Evolutionary conservation across 306 rosid genomes (phyloP).

Genomic region (Pyrus betulifolia): DNA sequence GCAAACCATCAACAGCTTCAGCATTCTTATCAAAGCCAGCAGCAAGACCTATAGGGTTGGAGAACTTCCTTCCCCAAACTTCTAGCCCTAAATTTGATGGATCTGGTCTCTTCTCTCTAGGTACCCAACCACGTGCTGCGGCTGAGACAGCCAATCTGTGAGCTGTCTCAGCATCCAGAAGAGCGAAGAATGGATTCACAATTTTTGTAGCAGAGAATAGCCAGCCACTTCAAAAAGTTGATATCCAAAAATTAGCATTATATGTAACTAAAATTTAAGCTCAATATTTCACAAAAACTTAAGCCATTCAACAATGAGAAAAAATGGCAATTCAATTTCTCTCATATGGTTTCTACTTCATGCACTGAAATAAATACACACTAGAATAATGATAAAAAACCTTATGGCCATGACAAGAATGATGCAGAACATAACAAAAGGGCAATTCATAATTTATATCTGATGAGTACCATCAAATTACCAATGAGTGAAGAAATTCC

Average conservation of each 20-base stretch:
- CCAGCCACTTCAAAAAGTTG: slow-evolving; percentile 73
- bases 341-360: neutral
- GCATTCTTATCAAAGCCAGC: slow-evolving; percentile 99
- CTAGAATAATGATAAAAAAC: neutral
- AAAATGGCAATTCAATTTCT: too few species aligned
- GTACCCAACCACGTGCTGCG: slow-evolving; percentile 96
- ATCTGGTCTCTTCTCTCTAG: slow-evolving; percentile 88
- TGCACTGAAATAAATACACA: neutral
- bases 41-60: slow-evolving; percentile 93
- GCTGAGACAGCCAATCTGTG: slow-evolving; percentile 80
- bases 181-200: slow-evolving; percentile 85
- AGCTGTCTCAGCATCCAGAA: slow-evolving; percentile 86
- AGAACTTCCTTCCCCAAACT: slow-evolving; percentile 98
- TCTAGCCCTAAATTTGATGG: slow-evolving; percentile 60
- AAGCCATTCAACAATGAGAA: neutral
- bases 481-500: too few species aligned
- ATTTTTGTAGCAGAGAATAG: slow-evolving; percentile 88
- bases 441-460: neutral
- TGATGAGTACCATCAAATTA: neutral
- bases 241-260: slow-evolving; percentile 24
- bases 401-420: neutral
- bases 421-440: neutral
- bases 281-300: slow-evolving; percentile 4
- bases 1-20: slow-evolving; percentile 87
- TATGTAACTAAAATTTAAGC: slow-evolving; percentile 6